phyloP scores from a whole-genome alignment of 129 eudicot species.

The Helichrysum umbraculigerum region DNA sequence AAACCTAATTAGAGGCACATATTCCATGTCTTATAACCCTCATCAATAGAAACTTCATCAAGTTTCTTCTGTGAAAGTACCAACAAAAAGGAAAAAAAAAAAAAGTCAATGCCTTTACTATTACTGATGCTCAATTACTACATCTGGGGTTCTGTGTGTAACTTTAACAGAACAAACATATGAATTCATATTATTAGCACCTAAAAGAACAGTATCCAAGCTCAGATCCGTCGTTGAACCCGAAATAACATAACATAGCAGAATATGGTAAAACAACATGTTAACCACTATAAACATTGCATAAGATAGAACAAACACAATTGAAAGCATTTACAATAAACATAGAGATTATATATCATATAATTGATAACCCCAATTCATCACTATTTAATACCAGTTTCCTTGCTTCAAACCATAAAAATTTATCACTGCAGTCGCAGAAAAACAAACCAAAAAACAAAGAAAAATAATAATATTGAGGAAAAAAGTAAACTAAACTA shows the following conservation, averaged over 20 bases:
- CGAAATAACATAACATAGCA: neutral
- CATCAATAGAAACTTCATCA: conserved; percentile 14
- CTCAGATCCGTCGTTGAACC: neutral
- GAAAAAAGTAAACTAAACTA: too few relatives aligned
- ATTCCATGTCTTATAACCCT: conserved; percentile 1
- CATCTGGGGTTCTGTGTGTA: neutral
- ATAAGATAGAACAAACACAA: conserved; percentile 17
- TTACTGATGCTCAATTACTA: neutral
- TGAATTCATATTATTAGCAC: neutral
- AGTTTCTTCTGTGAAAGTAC: neutral
- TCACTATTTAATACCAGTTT: too few relatives aligned
- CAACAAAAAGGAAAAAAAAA: too few relatives aligned
- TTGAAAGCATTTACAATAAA: conserved; percentile 24
- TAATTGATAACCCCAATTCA: neutral
- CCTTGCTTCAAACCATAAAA: too few relatives aligned
- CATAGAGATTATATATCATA: neutral
- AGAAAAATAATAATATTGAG: too few relatives aligned
- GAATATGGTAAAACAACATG: neutral
- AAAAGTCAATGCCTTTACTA: neutral
- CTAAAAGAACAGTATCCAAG: neutral
- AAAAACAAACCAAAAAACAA: too few relatives aligned
- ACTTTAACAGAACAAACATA: neutral
- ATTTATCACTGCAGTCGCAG: too few relatives aligned
- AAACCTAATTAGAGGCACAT: neutral
- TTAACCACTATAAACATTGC: neutral